phyloP scores from a whole-genome alignment of 2,329 filamentous ascomycete species.

The Calonectria hongkongensis region DNA sequence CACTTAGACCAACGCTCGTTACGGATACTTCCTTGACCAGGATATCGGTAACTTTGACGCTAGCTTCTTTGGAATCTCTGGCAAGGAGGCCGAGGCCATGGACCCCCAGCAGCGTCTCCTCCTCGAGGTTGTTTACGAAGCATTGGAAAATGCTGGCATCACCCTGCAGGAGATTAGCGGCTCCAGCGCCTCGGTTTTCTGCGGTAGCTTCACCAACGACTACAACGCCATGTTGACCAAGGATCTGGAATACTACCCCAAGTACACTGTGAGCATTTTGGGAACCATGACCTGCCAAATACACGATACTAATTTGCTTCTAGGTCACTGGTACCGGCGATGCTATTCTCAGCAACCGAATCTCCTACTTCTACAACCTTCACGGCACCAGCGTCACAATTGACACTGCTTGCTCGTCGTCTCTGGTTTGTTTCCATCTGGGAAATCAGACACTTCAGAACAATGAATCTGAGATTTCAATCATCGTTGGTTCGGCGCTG shows the following conservation, averaged over 20 bases:
- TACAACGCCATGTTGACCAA: conserved; percentile 50
- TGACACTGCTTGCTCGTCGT: conserved; percentile 62
- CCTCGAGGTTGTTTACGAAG: conserved; percentile 57
- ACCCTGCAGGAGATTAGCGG: conserved; percentile 53
- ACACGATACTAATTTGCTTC: background rate
- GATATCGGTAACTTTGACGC: conserved; percentile 59
- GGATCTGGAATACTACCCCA: conserved; percentile 58
- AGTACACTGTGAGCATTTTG: conserved; percentile 53
- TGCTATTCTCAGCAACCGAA: conserved; percentile 54
- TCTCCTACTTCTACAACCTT: conserved; percentile 61
- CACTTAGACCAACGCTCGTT: conserved; percentile 43
- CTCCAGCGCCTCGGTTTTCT: conserved; percentile 55
- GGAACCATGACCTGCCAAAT: conserved; percentile 47
- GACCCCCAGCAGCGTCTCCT: conserved; percentile 61
- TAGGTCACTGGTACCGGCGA: conserved; percentile 51
- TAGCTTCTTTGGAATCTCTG: conserved; percentile 63
- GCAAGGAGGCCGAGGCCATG: conserved; percentile 62
- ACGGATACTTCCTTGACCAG: conserved; percentile 55
- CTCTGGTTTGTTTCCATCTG: conserved; percentile 53
- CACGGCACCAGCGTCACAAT: conserved; percentile 57
- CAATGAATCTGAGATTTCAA: conserved; percentile 57
- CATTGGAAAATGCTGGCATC: conserved; percentile 58
- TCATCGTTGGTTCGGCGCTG: conserved; percentile 57
- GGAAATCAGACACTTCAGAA: conserved; percentile 56
- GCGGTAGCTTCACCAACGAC: conserved; percentile 56